phyloP scores from a whole-genome alignment of 768 basidiomycete species.

The Boletus edulis region DNA sequence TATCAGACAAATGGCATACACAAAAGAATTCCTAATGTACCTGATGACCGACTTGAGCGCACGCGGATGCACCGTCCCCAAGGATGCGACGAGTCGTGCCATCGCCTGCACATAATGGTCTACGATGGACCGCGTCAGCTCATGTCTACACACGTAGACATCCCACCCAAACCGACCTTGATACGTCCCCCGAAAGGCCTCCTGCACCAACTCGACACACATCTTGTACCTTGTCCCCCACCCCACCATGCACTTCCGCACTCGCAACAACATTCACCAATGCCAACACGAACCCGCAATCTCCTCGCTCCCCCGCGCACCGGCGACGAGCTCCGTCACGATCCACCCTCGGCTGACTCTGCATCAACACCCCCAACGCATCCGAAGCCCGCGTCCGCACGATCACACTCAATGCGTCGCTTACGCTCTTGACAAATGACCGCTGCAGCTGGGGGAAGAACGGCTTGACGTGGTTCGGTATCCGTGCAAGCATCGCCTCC shows the following conservation, averaged over 20 bases:
- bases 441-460: conserved; percentile 98
- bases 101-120: conserved; percentile 70
- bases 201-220: conserved; percentile 72
- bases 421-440: conserved; percentile 91
- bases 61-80: conserved; percentile 61
- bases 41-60: conserved; percentile 63
- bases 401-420: conserved; percentile 71
- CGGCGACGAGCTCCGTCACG: conserved; percentile 79
- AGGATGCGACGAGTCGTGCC: conserved; percentile 58
- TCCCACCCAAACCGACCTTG: conserved; percentile 44
- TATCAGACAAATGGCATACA: too few species aligned
- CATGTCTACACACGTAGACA: too few species aligned
- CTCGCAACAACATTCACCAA: conserved; percentile 71
- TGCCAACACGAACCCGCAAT: conserved; percentile 76
- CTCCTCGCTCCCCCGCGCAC: conserved; percentile 60
- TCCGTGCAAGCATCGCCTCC: conserved; percentile 35
- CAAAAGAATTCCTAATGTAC: conserved; percentile 33
- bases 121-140: conserved; percentile 23
- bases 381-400: conserved; percentile 82
- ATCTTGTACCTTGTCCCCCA: conserved; percentile 75
- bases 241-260: conserved; percentile 56
- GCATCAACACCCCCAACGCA: conserved; percentile 88
- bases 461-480: conserved; percentile 89
- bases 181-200: conserved; percentile 73
- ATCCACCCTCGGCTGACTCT: conserved; percentile 85